Evolutionary conservation across 495 filamentous ascomycete genomes (phyloP).

Genomic region (Bathelium albidoporum): DNA sequence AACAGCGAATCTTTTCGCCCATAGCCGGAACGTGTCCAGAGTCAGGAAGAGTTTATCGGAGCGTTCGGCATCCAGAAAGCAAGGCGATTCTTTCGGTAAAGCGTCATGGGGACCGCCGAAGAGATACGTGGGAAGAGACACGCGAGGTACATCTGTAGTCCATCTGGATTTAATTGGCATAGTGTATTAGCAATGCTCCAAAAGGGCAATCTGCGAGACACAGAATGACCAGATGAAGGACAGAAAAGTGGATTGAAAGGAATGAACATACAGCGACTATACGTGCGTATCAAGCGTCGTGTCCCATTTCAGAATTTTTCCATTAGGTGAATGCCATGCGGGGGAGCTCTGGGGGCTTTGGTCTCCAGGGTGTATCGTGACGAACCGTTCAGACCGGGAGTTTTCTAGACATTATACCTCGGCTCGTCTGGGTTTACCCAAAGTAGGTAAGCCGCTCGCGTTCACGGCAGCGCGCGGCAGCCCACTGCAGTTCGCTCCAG

Average conservation of each 20-base stretch:
- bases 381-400: neutral
- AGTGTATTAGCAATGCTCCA: slow-evolving; percentile 12
- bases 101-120: slow-evolving; percentile 37
- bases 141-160: slow-evolving; percentile 37
- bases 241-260: neutral
- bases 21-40: slow-evolving; percentile 50
- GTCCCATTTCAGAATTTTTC: neutral
- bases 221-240: neutral
- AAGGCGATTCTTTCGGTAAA: slow-evolving; percentile 16
- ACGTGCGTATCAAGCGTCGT: neutral
- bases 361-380: neutral
- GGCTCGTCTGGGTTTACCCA: neutral
- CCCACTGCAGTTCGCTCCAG: neutral
- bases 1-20: slow-evolving; percentile 59
- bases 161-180: slow-evolving; percentile 48
- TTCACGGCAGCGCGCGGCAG: too few species aligned
- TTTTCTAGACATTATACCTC: neutral
- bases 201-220: neutral
- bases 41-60: slow-evolving; percentile 49
- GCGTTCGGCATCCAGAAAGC: slow-evolving; percentile 45
- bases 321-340: neutral
- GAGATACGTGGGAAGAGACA: slow-evolving; percentile 41
- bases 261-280: neutral
- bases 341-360: neutral
- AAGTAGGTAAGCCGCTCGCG: neutral